phyloP scores from a whole-genome alignment of 2,329 filamentous ascomycete species.

The Rhinocladiella mackenziei region DNA sequence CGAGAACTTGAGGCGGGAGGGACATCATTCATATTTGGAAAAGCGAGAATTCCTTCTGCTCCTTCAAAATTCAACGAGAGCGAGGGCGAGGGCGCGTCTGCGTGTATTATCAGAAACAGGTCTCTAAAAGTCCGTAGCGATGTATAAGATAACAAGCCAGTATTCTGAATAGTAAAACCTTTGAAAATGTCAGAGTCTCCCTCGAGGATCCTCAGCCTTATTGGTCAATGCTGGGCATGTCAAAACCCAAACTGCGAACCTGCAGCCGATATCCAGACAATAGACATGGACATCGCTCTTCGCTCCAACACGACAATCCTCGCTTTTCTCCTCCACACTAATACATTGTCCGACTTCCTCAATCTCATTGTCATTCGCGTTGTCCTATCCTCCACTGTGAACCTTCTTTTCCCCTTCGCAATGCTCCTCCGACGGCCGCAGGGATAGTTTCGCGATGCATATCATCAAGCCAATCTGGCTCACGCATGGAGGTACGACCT shows the following conservation, averaged over 20 bases:
- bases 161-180: neutral
- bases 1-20: conserved; percentile 29
- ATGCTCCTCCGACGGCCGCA: conserved; percentile 14
- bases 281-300: neutral
- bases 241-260: neutral
- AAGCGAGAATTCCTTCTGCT: conserved; percentile 8
- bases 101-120: conserved; percentile 13
- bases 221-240: neutral
- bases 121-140: conserved; percentile 11
- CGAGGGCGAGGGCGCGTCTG: conserved; percentile 11
- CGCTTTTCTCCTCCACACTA: too few species aligned
- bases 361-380: neutral
- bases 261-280: neutral
- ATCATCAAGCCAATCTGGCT: conserved; percentile 95
- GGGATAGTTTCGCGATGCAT: conserved; percentile 55
- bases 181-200: neutral
- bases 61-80: conserved; percentile 14
- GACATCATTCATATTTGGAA: neutral
- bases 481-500: conserved; percentile 72
- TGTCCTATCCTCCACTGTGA: neutral
- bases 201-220: neutral
- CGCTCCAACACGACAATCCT: neutral
- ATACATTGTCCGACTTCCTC: neutral
- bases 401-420: conserved; percentile 1
- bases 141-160: conserved; percentile 4